Conservation (phyloP, 2,329 filamentous ascomycete genomes). For the Huntiella decipiens region DNA sequence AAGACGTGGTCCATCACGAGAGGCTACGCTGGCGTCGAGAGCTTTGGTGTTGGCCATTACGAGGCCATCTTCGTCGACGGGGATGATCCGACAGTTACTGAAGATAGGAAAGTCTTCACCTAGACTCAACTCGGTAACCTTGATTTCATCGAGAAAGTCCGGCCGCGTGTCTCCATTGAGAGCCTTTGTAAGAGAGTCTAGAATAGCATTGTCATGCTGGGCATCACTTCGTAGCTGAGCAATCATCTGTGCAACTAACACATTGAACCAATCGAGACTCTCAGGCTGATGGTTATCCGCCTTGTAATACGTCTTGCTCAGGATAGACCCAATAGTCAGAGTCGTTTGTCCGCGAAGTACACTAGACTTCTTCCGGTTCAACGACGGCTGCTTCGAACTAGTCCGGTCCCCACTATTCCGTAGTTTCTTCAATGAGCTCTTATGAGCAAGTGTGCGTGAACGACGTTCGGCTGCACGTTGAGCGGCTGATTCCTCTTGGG, state of each 20-base stretch:
- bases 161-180: slow-evolving; percentile 77
- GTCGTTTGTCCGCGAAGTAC: slow-evolving; percentile 54
- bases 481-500: slow-evolving; percentile 60
- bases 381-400: slow-evolving; percentile 15
- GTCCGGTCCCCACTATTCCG: slow-evolving; percentile 20
- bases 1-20: slow-evolving; percentile 50
- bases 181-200: slow-evolving; percentile 65
- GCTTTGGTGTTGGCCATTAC: slow-evolving; percentile 31
- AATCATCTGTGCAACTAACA: slow-evolving; percentile 87
- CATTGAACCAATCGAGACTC: slow-evolving; percentile 97
- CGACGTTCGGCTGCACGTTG: slow-evolving; percentile 56
- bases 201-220: slow-evolving; percentile 74
- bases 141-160: slow-evolving; percentile 83
- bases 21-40: slow-evolving; percentile 33
- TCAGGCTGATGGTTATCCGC: slow-evolving; percentile 90
- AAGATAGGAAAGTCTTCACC: slow-evolving; percentile 98
- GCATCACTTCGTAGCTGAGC: slow-evolving; percentile 88
- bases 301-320: slow-evolving; percentile 96
- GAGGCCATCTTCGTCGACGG: slow-evolving; percentile 62
- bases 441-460: slow-evolving; percentile 56
- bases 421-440: slow-evolving; percentile 50
- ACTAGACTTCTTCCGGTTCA: slow-evolving; percentile 49
- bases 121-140: slow-evolving; percentile 78
- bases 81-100: slow-evolving; percentile 91
- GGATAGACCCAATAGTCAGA: slow-evolving; percentile 79